phyloP scores from a whole-genome alignment of 169 alveolate species.

The Babesia ovata region DNA sequence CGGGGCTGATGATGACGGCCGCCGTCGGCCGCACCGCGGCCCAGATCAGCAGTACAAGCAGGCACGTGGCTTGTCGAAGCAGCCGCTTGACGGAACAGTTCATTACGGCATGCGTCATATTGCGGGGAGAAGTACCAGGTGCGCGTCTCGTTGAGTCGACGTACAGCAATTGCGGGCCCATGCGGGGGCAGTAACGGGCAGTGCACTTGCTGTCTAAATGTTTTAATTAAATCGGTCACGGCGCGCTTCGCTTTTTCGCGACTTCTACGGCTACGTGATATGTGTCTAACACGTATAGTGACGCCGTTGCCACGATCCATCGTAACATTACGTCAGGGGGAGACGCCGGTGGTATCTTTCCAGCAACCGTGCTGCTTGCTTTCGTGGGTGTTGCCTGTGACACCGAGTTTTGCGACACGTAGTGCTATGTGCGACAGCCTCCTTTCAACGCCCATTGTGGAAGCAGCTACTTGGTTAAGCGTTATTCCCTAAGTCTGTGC shows the following conservation, averaged over 20 bases:
- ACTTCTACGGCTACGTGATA: no score
- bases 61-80: neutral
- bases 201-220: neutral
- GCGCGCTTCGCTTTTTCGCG: no score
- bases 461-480: no score
- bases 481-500: no score
- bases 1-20: constrained; percentile 38
- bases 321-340: neutral
- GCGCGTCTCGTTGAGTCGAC: constrained; percentile 1
- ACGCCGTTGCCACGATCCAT: neutral
- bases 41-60: neutral
- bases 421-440: no score
- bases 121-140: neutral
- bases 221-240: neutral
- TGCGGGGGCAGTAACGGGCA: constrained; percentile 16
- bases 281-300: neutral
- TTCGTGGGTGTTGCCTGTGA: no score
- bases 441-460: no score
- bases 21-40: constrained; percentile 6
- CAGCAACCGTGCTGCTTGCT: neutral
- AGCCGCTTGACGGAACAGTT: neutral
- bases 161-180: constrained; percentile 1
- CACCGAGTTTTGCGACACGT: no score
- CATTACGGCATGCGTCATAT: neutral
- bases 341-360: constrained; percentile 25